Conservation (phyloP, 441 rosid genomes). For the Mallotus japonicus region DNA sequence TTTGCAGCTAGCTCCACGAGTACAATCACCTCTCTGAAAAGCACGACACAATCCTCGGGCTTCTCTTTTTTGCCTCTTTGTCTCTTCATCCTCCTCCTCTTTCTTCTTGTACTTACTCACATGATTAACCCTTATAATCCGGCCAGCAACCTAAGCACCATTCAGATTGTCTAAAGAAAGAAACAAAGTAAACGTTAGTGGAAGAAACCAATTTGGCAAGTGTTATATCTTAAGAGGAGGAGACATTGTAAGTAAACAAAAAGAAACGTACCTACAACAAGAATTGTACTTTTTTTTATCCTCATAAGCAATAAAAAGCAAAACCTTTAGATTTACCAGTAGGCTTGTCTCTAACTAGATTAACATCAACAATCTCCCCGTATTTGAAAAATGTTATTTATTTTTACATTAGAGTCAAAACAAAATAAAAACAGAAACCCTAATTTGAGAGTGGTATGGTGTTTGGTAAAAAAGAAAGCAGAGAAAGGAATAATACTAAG, state of each 20-base stretch:
- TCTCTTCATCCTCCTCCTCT: slow-evolving; percentile 91
- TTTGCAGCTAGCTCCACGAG: slow-evolving; percentile 82
- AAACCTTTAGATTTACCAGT: slow-evolving; percentile 93
- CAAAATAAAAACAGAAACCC: too few species aligned
- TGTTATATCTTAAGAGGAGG: too few species aligned
- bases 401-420: too few species aligned
- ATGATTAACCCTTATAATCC: slow-evolving; percentile 76
- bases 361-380: slow-evolving; percentile 89
- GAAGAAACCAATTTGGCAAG: too few species aligned
- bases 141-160: slow-evolving; percentile 70
- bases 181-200: neutral
- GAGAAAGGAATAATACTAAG: slow-evolving; percentile 51
- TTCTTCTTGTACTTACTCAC: slow-evolving; percentile 61
- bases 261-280: slow-evolving; percentile 75
- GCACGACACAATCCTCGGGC: slow-evolving; percentile 90
- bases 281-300: slow-evolving; percentile 86
- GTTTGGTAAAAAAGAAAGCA: neutral
- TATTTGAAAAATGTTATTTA: slow-evolving; percentile 41
- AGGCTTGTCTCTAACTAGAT: slow-evolving; percentile 82
- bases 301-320: slow-evolving; percentile 85
- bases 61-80: slow-evolving; percentile 59
- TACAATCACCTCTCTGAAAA: slow-evolving; percentile 90
- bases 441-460: neutral
- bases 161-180: slow-evolving; percentile 69
- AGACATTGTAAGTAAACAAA: neutral